Base-by-base conservation (phyloP, 345 rosid species). In the Viola odorata region DNA sequence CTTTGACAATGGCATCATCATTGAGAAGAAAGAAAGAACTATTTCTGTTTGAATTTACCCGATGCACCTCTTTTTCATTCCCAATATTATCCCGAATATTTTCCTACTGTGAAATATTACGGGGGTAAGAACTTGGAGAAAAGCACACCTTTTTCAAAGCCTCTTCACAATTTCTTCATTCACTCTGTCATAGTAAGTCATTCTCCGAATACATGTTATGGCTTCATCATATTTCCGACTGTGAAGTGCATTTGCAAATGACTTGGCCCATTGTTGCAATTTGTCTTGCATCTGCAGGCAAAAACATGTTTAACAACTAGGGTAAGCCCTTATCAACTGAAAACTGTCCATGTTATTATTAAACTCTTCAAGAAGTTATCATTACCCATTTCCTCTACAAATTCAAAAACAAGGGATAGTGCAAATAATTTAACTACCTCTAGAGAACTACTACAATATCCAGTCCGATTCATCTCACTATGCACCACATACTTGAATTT, bases 161-260 rank as follows among this genome's bases (percentile, higher is more conserved):
- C 80, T 89, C 82, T 80, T 89, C 61, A 70, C 61, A 49, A 89
- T 89, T 79, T 92, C 96, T 82, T 89, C 96, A 42, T 67, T 78
- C 32, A 80, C 87, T 41, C 96, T 85, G 49, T 75, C 77, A 58
- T 92, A 92, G 70, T 92, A 92, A 61, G 87, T 87, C 98, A 87
- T 89, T 72, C 94, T 87, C 68, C 78, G 83, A 69, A 87, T 81
- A 64, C 89, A 89, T 57, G 59, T 57, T 49, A 57, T 58, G 64
- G 96, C 94, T 67, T 85, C 96, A 64, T 82, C 90, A 74, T 73
- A 87, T 57, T 75, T 84, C 62, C 41, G 81, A 65, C 70, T 69
- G 56, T 17, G 82, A 53, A 82, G 78, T 12, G 88, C 85, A 66
- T 74, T 60, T 16, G 78, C 80, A 64, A 92, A 92, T 41, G 84